Base-by-base conservation (phyloP, 73 alveolate species). In the Paramecium tetraurelia region DNA sequence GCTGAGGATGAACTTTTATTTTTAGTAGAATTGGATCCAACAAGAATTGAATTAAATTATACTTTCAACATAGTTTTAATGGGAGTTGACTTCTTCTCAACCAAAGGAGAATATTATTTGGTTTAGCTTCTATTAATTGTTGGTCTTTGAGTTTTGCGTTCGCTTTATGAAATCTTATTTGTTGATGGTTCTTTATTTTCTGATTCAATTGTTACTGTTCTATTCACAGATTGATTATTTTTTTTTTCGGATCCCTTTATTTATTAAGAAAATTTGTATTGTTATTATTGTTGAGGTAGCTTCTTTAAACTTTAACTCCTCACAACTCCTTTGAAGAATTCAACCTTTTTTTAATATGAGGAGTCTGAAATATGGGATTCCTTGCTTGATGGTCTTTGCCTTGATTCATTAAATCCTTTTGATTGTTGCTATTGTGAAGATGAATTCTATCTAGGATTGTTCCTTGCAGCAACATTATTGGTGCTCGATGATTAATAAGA, bases 351-450 rank as follows among this genome's bases (percentile, higher is more conserved):
- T 8, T 40, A 36, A 44, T 75, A 36, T 8, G 63, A 33, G 1
- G 58, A 75, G 2, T 75, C 69, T 14, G 68, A 36, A 5, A 75
- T 75, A n/a, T 59, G 41, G 2, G 68, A 36, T 75, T 75, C 87
- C 21, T 75, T 75, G 6, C 87, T 75, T 14, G 68, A 36, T n/a
- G 87, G 87, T 36, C 87, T 75, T 21, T 75, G 8, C 48, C 44
- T 29, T 40, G 10, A 36, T 40, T 75, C 87, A 35, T 31, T 27
- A 72, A 33, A 72, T 11, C 18, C 38, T 72, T 72, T 72, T 20
- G 57, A 5, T 53, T 53, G 21, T 53, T 53, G 21, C 21, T 53
- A 53, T 53, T n/a, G 4, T 53, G 18, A 53, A n/a, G 69, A 53
- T 53, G 35, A 53, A 53, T 53, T 53, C 5, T 16, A 53, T 18